A percentile compares a stretch with the other conserved stretches of the same genome.
Conservation (phyloP, 352 stramenopile genomes). For the Globisporangium cylindrosporum region DNA sequence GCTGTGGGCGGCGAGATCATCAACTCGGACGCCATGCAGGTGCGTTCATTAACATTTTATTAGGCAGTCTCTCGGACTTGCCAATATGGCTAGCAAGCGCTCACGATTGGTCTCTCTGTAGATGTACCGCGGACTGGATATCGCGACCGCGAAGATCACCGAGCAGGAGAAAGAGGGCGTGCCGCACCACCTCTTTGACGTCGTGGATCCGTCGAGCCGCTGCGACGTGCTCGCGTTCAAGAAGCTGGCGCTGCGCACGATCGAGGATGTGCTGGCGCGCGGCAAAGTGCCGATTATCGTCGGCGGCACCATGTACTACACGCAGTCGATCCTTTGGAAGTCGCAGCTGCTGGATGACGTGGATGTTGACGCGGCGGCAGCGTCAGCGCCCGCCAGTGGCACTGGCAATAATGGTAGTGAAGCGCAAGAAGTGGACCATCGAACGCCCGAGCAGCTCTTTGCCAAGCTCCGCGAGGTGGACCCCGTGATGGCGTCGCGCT, state of each 20-base stretch:
- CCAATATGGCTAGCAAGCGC: too few relatives aligned
- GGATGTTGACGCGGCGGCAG: conserved; percentile 10
- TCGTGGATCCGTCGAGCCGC: conserved; percentile 70
- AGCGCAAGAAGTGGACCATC: neutral
- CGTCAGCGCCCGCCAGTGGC: neutral
- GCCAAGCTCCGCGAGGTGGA: conserved; percentile 63
- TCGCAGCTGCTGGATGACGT: conserved; percentile 83
- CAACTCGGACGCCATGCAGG: conserved; percentile 92
- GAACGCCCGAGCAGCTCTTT: conserved; percentile 62
- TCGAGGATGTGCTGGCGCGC: conserved; percentile 82
- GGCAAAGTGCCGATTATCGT: conserved; percentile 91
- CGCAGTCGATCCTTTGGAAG: conserved; percentile 88
- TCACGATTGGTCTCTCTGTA: conserved; percentile 13
- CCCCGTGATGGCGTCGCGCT: conserved; percentile 69
- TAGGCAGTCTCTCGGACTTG: too few relatives aligned
- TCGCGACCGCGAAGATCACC: conserved; percentile 88
- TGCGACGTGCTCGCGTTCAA: conserved; percentile 88
- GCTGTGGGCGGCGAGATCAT: conserved; percentile 87
- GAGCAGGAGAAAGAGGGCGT: conserved; percentile 83
- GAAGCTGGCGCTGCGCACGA: conserved; percentile 57
- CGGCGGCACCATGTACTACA: conserved; percentile 92
- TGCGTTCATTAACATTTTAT: conserved; percentile 8
- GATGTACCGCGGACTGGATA: conserved; percentile 88
- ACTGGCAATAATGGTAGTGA: neutral
- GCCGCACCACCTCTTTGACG: conserved; percentile 88